phyloP scores from a whole-genome alignment of 1,284 basidiomycete species.

The Sphaerobolus stellatus region DNA sequence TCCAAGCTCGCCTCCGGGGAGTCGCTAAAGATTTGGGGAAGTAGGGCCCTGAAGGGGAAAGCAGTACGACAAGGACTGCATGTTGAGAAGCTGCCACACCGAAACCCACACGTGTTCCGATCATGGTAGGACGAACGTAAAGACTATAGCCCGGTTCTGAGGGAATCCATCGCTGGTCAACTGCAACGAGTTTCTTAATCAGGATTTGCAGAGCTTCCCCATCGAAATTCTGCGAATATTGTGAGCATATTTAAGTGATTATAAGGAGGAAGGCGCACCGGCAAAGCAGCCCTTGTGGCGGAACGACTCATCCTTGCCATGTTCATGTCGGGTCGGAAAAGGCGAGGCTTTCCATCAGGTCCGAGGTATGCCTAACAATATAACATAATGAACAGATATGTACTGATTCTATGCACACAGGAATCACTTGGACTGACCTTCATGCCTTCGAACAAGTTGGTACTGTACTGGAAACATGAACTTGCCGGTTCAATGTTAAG shows the following conservation, averaged over 20 bases:
- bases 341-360: constrained; percentile 57
- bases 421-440: constrained; percentile 49
- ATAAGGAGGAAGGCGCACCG: constrained; percentile 35
- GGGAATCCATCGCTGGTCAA: constrained; percentile 80
- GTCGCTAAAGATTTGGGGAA: constrained; percentile 49
- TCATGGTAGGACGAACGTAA: constrained; percentile 81
- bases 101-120: constrained; percentile 74
- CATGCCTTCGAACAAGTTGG: constrained; percentile 86
- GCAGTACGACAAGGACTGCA: constrained; percentile 71
- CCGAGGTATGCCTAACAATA: constrained; percentile 65
- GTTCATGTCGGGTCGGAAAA: constrained; percentile 82
- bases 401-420: neutral
- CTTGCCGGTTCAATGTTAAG: constrained; percentile 71
- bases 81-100: constrained; percentile 69
- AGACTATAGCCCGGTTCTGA: constrained; percentile 64
- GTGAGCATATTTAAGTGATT: neutral
- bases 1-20: constrained; percentile 45
- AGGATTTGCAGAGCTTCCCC: constrained; percentile 60
- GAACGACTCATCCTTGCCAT: constrained; percentile 73
- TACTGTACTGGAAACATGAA: constrained; percentile 75
- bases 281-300: constrained; percentile 64
- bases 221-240: constrained; percentile 56
- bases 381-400: neutral
- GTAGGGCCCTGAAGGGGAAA: constrained; percentile 69
- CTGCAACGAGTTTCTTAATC: constrained; percentile 64